phyloP scores from a whole-genome alignment of 1,284 basidiomycete species.

The Malassezia vespertilionis region DNA sequence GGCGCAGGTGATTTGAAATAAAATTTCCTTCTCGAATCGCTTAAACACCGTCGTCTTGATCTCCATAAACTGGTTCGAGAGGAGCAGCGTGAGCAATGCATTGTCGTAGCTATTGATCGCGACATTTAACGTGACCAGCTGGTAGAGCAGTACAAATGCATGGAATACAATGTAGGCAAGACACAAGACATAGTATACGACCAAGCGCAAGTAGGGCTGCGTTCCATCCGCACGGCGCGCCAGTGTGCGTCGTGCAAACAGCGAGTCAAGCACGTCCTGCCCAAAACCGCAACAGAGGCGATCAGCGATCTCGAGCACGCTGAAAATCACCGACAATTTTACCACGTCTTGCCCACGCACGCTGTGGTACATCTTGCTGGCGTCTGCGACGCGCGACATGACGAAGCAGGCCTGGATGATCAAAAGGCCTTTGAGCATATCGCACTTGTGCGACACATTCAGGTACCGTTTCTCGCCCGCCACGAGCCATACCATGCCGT shows the following conservation, averaged over 20 bases:
- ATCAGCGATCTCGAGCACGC: slow-evolving; percentile 75
- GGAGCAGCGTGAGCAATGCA: slow-evolving; percentile 78
- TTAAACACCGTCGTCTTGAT: slow-evolving; percentile 99
- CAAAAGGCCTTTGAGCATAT: slow-evolving; percentile 69
- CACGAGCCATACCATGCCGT: slow-evolving; percentile 24
- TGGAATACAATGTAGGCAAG: slow-evolving; percentile 68
- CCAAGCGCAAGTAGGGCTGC: slow-evolving; percentile 57
- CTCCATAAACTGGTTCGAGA: slow-evolving; percentile 98
- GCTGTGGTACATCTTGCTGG: slow-evolving; percentile 95
- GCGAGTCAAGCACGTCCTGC: slow-evolving; percentile 89
- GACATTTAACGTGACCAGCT: slow-evolving; percentile 87
- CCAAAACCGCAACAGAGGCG: slow-evolving; percentile 90
- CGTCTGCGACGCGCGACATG: slow-evolving; percentile 73
- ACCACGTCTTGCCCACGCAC: slow-evolving; percentile 77
- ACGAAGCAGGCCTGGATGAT: slow-evolving; percentile 65
- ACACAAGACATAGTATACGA: slow-evolving; percentile 74
- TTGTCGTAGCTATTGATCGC: slow-evolving; percentile 98
- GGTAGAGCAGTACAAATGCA: slow-evolving; percentile 90
- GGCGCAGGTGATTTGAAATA: slow-evolving; percentile 82
- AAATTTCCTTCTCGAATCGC: slow-evolving; percentile 96
- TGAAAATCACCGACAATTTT: slow-evolving; percentile 98
- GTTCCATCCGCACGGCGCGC: slow-evolving; percentile 53
- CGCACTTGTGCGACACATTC: slow-evolving; percentile 67
- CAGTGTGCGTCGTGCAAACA: slow-evolving; percentile 84
- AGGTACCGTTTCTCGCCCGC: slow-evolving; percentile 28